These are phyloP conservation scores for Wallacemonas sp. DNA, from an alignment of 208 protist species.

Conservation along the genomic window DNA sequence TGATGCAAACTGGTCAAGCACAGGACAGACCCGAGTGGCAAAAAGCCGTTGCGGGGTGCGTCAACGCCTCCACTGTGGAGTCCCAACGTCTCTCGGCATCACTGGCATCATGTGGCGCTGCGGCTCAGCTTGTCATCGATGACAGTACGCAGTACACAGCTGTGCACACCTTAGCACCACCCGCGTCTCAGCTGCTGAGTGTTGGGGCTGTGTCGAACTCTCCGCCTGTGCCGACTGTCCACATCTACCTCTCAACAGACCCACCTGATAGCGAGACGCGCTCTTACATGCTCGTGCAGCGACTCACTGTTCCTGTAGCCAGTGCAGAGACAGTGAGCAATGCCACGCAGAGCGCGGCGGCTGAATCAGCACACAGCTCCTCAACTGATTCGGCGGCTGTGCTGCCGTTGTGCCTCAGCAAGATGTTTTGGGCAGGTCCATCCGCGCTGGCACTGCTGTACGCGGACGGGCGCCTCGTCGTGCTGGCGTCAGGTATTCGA, in stretches of 20 bases:
- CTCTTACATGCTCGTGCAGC: conserved; percentile 11
- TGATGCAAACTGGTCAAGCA: neutral
- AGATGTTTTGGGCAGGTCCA: conserved; percentile 16
- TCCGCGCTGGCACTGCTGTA: neutral
- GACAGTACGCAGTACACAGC: neutral
- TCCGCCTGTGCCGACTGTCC: neutral
- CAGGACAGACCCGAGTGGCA: neutral
- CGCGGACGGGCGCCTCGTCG: conserved; percentile 3
- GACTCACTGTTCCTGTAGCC: neutral
- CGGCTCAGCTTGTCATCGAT: neutral
- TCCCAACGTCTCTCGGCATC: neutral
- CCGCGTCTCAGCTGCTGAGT: neutral
- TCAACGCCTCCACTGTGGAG: neutral
- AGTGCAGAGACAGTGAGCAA: too few species aligned
- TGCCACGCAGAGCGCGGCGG: too few species aligned
- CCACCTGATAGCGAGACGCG: neutral
- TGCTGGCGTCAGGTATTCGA: neutral
- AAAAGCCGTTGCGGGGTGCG: neutral
- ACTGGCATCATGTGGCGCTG: neutral
- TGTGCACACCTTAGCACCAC: neutral
- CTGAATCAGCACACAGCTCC: neutral
- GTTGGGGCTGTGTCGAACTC: neutral
- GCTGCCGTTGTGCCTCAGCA: conserved; percentile 10
- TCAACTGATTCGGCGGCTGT: neutral
- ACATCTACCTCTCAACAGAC: conserved; percentile 5